These are phyloP conservation scores for Trichopus zeylanicus DNA, from an alignment of 116 monocot species.

Conservation along the genomic window DNA sequence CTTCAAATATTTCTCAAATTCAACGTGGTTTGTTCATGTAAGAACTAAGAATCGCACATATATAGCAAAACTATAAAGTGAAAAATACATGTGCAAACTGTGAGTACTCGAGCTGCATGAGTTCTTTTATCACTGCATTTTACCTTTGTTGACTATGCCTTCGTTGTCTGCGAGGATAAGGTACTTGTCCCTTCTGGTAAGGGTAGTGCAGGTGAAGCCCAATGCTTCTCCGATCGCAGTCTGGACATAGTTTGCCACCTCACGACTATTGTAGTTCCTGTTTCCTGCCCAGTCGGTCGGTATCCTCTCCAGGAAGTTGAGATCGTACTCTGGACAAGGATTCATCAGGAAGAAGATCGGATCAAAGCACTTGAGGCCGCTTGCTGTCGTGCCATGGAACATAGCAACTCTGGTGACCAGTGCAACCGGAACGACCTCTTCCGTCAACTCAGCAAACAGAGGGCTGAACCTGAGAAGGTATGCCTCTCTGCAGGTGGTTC, in stretches of 20 bases:
- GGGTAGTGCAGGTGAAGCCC: not conserved
- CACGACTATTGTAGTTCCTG: too few species aligned
- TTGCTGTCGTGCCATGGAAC: constrained; percentile 31
- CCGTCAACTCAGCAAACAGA: constrained; percentile 18
- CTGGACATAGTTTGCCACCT: not conserved
- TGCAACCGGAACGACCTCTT: constrained; percentile 22
- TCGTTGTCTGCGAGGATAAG: too few species aligned
- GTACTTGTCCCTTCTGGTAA: too few species aligned
- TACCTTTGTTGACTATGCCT: too few species aligned
- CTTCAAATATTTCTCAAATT: too few species aligned
- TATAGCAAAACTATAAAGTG: too few species aligned
- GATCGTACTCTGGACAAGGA: constrained; percentile 5
- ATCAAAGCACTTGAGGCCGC: constrained; percentile 23
- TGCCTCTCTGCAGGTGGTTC: constrained; percentile 35
- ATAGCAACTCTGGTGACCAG: constrained; percentile 11
- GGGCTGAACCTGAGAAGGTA: constrained; percentile 37
- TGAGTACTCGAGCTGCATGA: too few species aligned
- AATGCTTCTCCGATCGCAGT: not conserved
- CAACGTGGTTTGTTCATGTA: too few species aligned
- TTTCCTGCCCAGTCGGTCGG: not conserved
- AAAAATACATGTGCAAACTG: too few species aligned
- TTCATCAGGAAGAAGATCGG: constrained; percentile 26
- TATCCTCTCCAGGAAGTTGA: constrained; percentile 6
- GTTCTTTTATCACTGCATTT: too few species aligned
- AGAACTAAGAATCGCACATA: too few species aligned